Base-by-base conservation (phyloP, 306 rosid genomes). In the Argentina anserina region DNA sequence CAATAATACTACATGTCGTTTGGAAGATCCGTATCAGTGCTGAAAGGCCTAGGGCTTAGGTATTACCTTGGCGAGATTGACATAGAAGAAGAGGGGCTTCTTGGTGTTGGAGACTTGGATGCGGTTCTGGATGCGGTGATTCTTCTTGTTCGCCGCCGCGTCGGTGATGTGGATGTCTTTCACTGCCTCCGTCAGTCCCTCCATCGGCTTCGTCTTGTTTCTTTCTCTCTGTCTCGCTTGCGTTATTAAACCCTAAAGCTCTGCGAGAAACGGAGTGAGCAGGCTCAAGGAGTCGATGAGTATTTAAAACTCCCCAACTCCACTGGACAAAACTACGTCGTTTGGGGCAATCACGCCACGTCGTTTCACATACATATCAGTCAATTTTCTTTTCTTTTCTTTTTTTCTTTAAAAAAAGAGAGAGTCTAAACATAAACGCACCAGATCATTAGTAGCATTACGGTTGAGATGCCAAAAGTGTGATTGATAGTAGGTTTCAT, bases 101-200 rank as follows among this genome's bases (percentile, higher is more conserved):
- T 89, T 89, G 76, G 92, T 87, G 72, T 84, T 87, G 9, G 96
- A 89, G 72, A 89, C 96, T 71, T 89, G 92, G 78, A 89, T 89
- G 33, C 96, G 96, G 72, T 87, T 89, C 88, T 80, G 91, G 77
- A 89, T 85, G 26, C 95, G 95, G 1, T 55, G 95, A 25, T 55
- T 87, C 80, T 89, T 89, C 60, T 58, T 55, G 71, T 58, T 55
- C 64, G 42, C 12, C 6, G 52, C 46, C 1, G 87, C 56, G 67
- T 87, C 96, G 2, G 85, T 20, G 74, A 87, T 75, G 58, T 73
- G 76, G 66, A 89, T 49, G 82, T 82, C 82, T 71, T 85, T 80
- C 37, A 85, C 89, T 56, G 76, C 89, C 67, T 85, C 92, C 0
- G 89, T 77, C 65, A 87, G 78, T 42, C 79, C 86, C 71, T 89